These are phyloP conservation scores for Fusarium chuoi DNA, from an alignment of 2,329 filamentous ascomycete species.

Conservation along the genomic window DNA sequence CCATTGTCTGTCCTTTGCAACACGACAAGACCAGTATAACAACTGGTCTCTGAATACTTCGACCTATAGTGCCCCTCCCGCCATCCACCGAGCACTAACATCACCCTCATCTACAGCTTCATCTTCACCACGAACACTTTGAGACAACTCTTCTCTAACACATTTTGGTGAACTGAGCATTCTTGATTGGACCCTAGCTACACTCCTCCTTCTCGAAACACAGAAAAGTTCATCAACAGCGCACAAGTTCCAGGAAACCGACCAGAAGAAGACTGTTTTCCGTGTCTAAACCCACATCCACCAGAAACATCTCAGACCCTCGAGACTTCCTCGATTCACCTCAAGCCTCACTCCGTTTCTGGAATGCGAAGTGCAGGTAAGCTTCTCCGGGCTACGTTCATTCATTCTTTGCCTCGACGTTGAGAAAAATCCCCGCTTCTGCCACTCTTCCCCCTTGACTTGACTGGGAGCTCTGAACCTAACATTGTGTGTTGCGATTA, in stretches of 20 bases:
- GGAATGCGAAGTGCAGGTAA: constrained; percentile 46
- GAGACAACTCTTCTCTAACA: constrained; percentile 5
- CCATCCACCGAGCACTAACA: not conserved
- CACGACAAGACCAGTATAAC: constrained; percentile 11
- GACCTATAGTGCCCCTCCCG: constrained; percentile 7
- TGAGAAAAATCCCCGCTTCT: constrained; percentile 15
- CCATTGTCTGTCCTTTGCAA: constrained; percentile 17
- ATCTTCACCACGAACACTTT: not conserved
- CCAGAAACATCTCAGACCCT: constrained; percentile 36
- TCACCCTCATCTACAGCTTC: not conserved
- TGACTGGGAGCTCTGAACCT: constrained; percentile 17
- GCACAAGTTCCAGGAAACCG: constrained; percentile 11
- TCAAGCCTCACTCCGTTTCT: constrained; percentile 36
- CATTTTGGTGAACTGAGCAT: not conserved
- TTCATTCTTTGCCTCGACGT: constrained; percentile 17
- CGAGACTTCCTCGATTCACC: constrained; percentile 26
- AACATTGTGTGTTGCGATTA: constrained; percentile 27
- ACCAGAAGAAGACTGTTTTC: constrained; percentile 18
- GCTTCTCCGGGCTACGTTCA: constrained; percentile 25
- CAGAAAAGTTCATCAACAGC: not conserved
- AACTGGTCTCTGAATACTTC: constrained; percentile 14
- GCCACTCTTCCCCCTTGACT: constrained; percentile 5
- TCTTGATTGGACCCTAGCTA: not conserved
- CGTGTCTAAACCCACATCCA: constrained; percentile 12
- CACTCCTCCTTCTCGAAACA: not conserved